Evolutionary conservation across 495 filamentous ascomycete genomes (phyloP), one percentile per base, ranked within the genome.

Genomic region (Xylaria scruposa): DNA sequence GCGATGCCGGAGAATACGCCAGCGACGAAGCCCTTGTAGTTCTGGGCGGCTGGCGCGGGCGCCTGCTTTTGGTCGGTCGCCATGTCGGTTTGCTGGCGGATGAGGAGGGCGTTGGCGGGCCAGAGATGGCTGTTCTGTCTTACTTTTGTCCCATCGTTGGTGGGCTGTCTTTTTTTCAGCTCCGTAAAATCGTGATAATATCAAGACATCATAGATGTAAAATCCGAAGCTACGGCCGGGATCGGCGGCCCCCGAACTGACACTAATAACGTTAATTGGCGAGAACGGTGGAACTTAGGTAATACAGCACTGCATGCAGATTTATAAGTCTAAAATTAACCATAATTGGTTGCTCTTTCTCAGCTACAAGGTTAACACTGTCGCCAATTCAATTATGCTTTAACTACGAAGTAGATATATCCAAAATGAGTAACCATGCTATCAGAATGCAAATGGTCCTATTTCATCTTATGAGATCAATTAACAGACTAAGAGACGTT

Each of bases 11-110:
- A 97, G 77, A 97, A 98, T 13, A 98, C 88, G 6, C 96, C 96
- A 0, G 92, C 96, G 19, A 98, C 94, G 80, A 98, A 99, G 10
- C 96, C 96, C 75, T 93, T 95, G 84, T 97, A 98, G 75, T 87
- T 84, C 53, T 80, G 80, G 69, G 67, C 73, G 9, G 54, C 82
- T 64, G 67, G 42, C 51, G 63, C 71, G 66, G 80, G 60, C 68
- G 75, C 71, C 68, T 73, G 74, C 73, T 76, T 76, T 72, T 76
- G 70, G 66, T 75, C 74, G 73, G 76, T 71, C 67, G 76, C 74
- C 76, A 79, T 77, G 21, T 72, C 24, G 59, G 61, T 63, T 63
- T 62, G 4, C 21, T 21, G n/a, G 12, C 38, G 38, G 42, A 8
- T 8, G 26, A 44, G 42, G 40, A 44, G 42, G 40, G n/a, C 33